Percentiles rank a stretch among this genome's conserved stretches.
These are phyloP conservation scores for Daldinia childiae DNA, from an alignment of 495 filamentous ascomycete genomes.

Conservation along the genomic window DNA sequence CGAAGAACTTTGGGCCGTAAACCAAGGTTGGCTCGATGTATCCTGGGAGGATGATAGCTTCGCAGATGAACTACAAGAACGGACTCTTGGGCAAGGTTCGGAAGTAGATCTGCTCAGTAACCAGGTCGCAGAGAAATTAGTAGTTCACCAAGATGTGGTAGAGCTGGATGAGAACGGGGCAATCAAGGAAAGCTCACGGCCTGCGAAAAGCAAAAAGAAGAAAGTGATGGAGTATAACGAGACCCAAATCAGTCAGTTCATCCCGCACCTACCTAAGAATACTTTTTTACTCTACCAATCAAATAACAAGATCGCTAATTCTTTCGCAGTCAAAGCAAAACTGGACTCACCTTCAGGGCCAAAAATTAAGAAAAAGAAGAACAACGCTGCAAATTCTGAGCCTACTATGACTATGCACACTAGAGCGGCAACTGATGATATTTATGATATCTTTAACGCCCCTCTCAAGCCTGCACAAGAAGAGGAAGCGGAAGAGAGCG, in stretches of 20 bases:
- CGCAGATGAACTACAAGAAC: slow-evolving; percentile 32
- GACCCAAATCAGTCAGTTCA: slow-evolving; percentile 79
- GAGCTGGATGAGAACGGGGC: slow-evolving; percentile 64
- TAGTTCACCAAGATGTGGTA: slow-evolving; percentile 56
- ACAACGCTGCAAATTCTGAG: slow-evolving; percentile 62
- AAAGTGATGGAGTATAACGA: slow-evolving; percentile 82
- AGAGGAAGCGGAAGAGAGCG: slow-evolving; percentile 61
- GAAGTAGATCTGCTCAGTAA: slow-evolving; percentile 41
- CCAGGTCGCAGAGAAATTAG: slow-evolving; percentile 52
- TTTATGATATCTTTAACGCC: slow-evolving; percentile 96
- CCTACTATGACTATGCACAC: slow-evolving; percentile 98
- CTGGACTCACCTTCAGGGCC: slow-evolving; percentile 83
- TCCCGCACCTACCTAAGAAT: background rate
- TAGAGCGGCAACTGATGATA: slow-evolving; percentile 93
- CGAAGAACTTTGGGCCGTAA: slow-evolving; percentile 86
- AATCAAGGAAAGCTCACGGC: slow-evolving; percentile 46
- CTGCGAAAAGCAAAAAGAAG: slow-evolving; percentile 63
- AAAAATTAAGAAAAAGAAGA: slow-evolving; percentile 76
- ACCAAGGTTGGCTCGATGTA: slow-evolving; percentile 77
- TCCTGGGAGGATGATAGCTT: slow-evolving; percentile 69
- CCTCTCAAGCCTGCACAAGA: slow-evolving; percentile 68
- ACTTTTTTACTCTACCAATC: background rate
- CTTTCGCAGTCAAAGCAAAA: slow-evolving; percentile 81
- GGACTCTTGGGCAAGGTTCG: slow-evolving; percentile 38
- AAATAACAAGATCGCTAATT: slow-evolving; percentile 14